Conservation (phyloP, 192 early-diverging fungal species). For the Physocladia obscura region DNA sequence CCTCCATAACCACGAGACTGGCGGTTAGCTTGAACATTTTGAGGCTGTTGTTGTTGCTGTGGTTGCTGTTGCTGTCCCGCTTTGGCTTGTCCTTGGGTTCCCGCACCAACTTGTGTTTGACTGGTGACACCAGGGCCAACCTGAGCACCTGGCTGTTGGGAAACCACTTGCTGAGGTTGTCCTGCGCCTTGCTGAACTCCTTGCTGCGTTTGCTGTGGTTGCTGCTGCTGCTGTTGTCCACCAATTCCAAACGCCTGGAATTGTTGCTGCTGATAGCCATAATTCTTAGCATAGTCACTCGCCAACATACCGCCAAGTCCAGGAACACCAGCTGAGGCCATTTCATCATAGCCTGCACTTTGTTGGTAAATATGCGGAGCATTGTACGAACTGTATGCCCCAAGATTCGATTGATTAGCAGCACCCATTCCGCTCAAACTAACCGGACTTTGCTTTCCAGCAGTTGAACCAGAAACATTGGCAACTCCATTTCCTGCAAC, state of each 20-base stretch:
- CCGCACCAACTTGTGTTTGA: background rate
- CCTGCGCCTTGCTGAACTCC: conserved; percentile 2
- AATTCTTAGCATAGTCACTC: conserved; percentile 24
- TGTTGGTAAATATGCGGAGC: conserved; percentile 40
- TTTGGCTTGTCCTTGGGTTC: background rate
- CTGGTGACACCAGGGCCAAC: no score
- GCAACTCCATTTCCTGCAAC: background rate
- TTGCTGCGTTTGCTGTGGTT: conserved; percentile 17
- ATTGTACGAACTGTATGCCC: conserved; percentile 19
- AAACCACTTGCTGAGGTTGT: background rate
- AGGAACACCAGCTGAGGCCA: conserved; percentile 2
- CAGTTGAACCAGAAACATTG: background rate
- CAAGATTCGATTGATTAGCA: background rate
- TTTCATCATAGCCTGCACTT: conserved; percentile 30
- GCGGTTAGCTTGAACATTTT: background rate
- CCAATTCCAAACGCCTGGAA: conserved; percentile 10
- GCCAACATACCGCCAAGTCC: conserved; percentile 19
- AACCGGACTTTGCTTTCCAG: conserved; percentile 21
- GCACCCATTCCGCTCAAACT: conserved; percentile 8
- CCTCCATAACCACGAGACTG: conserved; percentile 23
- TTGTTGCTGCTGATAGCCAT: conserved; percentile 16
- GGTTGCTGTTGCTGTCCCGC: conserved; percentile 13
- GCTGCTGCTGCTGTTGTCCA: conserved; percentile 13
- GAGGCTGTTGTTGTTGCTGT: background rate
- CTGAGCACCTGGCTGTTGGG: conserved; percentile 2